Conservation (phyloP, 2,329 filamentous ascomycete genomes). For the Sclerotinia trifoliorum region DNA sequence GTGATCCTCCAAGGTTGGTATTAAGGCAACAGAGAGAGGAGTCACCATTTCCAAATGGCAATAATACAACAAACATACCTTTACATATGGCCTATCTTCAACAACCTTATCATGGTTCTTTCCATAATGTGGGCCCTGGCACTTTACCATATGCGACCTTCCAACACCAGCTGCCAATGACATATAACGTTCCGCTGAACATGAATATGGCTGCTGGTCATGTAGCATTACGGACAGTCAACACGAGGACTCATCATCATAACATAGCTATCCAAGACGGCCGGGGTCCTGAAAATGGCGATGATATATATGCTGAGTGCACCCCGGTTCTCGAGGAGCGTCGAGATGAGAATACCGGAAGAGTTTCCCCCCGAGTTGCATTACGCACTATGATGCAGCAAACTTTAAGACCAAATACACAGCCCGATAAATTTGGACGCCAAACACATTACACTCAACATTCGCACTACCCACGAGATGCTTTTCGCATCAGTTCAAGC, state of each 20-base stretch:
- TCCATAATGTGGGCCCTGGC: slow-evolving; percentile 1
- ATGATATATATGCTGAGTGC: slow-evolving; percentile 2
- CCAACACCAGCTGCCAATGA: slow-evolving; percentile 1
- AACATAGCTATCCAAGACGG: background rate
- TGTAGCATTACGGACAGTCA: background rate
- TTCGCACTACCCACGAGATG: background rate
- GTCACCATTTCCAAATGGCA: background rate
- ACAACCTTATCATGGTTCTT: slow-evolving; percentile 7
- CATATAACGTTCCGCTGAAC: slow-evolving; percentile 12
- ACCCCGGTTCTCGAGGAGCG: background rate
- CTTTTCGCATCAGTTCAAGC: background rate
- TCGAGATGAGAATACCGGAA: background rate
- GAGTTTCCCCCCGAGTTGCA: slow-evolving; percentile 13
- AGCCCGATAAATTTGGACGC: background rate
- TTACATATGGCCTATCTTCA: slow-evolving; percentile 7
- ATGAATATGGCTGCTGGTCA: slow-evolving; percentile 7
- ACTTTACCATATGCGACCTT: background rate
- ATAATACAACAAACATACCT: slow-evolving; percentile 9
- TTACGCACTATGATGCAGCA: slow-evolving; percentile 19
- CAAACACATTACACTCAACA: background rate
- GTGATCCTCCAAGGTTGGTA: background rate
- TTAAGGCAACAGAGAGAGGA: slow-evolving; percentile 5
- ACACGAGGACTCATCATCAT: background rate
- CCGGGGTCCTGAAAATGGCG: background rate
- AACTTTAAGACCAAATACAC: background rate